Evolutionary conservation across 2,329 filamentous ascomycete genomes (phyloP).

Genomic region (Thelonectria olida): DNA sequence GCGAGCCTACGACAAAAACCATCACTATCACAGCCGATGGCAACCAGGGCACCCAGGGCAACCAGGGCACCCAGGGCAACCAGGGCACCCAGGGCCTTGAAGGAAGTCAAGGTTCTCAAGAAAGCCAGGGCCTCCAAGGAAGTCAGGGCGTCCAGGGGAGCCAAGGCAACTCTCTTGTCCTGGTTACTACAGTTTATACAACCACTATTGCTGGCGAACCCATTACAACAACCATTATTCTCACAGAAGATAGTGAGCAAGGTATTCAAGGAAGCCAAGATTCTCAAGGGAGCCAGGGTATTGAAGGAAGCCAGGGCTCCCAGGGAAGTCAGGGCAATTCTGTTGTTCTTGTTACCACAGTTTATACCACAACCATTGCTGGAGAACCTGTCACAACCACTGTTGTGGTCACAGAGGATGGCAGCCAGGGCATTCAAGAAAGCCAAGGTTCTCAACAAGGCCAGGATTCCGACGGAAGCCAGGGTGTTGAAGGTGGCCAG

Average conservation of each 20-base stretch:
- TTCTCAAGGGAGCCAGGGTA: background rate
- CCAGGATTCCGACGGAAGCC: background rate
- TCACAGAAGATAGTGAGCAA: background rate
- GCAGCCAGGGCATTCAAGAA: background rate
- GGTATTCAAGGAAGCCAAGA: background rate
- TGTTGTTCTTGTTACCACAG: background rate
- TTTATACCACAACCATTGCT: background rate
- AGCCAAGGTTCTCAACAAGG: background rate
- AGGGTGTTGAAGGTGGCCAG: background rate
- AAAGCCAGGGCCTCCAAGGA: background rate
- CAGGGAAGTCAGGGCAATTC: background rate
- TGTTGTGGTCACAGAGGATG: background rate
- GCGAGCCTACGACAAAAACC: background rate
- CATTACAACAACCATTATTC: background rate
- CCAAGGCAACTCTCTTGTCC: background rate
- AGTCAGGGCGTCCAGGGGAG: background rate
- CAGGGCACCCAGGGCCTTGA: no score
- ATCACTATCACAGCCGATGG: background rate
- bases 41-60: no score
- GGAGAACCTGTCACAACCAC: background rate
- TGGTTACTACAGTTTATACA: no score
- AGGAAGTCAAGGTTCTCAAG: no score
- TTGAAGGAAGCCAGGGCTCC: background rate
- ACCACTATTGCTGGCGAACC: background rate
- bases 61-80: no score